Evolutionary conservation across 306 rosid species (phyloP), one percentile per base, ranked within the genome.

Genomic region (Betula pendula): DNA sequence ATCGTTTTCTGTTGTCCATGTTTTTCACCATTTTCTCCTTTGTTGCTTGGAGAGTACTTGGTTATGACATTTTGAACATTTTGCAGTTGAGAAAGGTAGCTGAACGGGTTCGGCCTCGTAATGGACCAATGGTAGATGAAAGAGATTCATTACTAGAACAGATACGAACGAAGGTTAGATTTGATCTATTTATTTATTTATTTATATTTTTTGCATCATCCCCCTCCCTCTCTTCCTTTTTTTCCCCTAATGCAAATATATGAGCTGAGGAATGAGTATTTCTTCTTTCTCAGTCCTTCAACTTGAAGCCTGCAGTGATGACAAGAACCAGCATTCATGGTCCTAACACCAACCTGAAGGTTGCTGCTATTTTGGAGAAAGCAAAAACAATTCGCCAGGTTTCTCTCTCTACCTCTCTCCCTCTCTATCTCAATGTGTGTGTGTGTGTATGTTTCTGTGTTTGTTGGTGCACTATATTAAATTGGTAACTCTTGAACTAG

Each of bases 341-440:
- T 86, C 97, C 96, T 1, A 89, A 76, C 78, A 90, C 97, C 29
- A 91, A 93, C 79, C 85, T 93, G 94, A 93, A 84, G 82, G 92
- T 96, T 70, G 94, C 97, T 53, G 97, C 99, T 48, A 89, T 96
- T 74, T 83, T 96, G 81, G 98, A 91, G 87, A 96, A 87, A 82
- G 99, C 97, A 75, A 93, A 85, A 75, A 78, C 98, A 17, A 91
- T 96, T 77, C 99, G 98, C 71, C 99, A 93, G 99, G 99, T 90
- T 55, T 53, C 31, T 49, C 75, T 51, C 53, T 88, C 87, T 73
- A 75, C 67, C 81, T 82, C 55, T 76, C 71, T 48, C 67, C 58
- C 25, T 35, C 71, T 67, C 13, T 43, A 43, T 51, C 59, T 22
- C 42, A 33, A 42, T 49, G n/a, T 77, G 9, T 49, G 25, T 56